Evolutionary conservation across 208 protist genomes (phyloP).

Genomic region (Trypanosoma scelopori): DNA sequence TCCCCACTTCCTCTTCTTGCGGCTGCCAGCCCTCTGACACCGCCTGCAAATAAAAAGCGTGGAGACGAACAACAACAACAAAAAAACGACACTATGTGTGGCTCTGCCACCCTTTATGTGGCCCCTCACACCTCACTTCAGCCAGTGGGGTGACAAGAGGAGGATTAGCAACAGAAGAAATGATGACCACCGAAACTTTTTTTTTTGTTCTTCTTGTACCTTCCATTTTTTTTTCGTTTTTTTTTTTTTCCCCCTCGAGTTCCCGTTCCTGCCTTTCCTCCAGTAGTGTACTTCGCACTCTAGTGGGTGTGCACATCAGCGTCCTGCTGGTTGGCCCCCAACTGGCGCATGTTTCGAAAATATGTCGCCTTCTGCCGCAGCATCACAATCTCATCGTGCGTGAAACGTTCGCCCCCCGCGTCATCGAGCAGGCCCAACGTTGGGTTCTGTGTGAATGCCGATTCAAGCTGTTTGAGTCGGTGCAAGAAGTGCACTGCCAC

Average conservation of each 20-base stretch:
- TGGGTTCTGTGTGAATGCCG: constrained; percentile 55
- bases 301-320: constrained; percentile 75
- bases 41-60: constrained; percentile 7
- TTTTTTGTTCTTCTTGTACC: neutral
- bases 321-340: constrained; percentile 76
- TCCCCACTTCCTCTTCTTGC: too few relatives aligned
- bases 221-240: neutral
- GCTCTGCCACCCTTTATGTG: too few relatives aligned
- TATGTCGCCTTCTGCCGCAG: constrained; percentile 82
- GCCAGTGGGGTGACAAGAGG: constrained; percentile 5
- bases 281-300: neutral
- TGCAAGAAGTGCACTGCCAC: constrained; percentile 53
- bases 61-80: constrained; percentile 9
- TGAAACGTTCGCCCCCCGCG: constrained; percentile 50
- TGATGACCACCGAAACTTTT: neutral
- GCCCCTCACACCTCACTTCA: neutral
- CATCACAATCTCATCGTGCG: constrained; percentile 68
- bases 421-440: constrained; percentile 48
- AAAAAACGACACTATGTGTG: neutral
- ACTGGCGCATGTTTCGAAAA: constrained; percentile 74
- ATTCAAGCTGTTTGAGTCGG: constrained; percentile 54
- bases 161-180: neutral
- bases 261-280: too few relatives aligned
- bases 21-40: too few relatives aligned
- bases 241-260: neutral